Conservation (phyloP, 768 basidiomycete genomes). For the Boletus huronensis region DNA sequence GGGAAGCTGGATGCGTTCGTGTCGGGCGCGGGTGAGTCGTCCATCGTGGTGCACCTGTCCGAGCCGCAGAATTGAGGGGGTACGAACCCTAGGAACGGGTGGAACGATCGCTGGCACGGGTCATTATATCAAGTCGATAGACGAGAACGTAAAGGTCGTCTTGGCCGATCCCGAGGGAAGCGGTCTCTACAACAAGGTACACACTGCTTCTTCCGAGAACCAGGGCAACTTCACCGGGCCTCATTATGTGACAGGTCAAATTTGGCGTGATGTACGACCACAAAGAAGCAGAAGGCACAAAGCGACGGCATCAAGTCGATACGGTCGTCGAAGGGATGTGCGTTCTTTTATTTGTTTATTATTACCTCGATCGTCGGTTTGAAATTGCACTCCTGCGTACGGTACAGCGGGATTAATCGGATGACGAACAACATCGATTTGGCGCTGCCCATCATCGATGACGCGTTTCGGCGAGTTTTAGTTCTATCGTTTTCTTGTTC, state of each 20-base stretch:
- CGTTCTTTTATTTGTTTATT: constrained; percentile 18
- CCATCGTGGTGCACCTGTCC: not conserved
- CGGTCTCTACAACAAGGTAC: constrained; percentile 90
- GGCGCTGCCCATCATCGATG: constrained; percentile 80
- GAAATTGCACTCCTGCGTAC: not conserved
- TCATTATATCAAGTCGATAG: constrained; percentile 71
- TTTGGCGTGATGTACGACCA: constrained; percentile 92
- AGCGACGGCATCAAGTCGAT: constrained; percentile 90
- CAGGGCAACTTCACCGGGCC: not conserved
- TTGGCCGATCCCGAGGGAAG: constrained; percentile 93
- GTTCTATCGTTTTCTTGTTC: not conserved
- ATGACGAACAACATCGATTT: constrained; percentile 87
- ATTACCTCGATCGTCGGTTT: not conserved
- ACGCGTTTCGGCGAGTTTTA: constrained; percentile 72
- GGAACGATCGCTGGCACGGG: constrained; percentile 91
- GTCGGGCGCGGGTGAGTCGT: constrained; percentile 70
- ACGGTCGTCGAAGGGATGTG: constrained; percentile 94
- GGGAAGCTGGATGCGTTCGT: constrained; percentile 83
- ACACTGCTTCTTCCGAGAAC: not conserved
- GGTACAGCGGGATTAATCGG: constrained; percentile 82
- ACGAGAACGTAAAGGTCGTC: constrained; percentile 62
- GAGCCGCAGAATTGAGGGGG: not conserved
- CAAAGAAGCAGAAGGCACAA: constrained; percentile 92
- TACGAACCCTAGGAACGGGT: constrained; percentile 71
- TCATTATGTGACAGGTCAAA: constrained; percentile 54